A percentile compares a stretch with the other conserved stretches of the same genome.
phyloP scores from a whole-genome alignment of 2,329 filamentous ascomycete species.

The Emmonsia crescens region DNA sequence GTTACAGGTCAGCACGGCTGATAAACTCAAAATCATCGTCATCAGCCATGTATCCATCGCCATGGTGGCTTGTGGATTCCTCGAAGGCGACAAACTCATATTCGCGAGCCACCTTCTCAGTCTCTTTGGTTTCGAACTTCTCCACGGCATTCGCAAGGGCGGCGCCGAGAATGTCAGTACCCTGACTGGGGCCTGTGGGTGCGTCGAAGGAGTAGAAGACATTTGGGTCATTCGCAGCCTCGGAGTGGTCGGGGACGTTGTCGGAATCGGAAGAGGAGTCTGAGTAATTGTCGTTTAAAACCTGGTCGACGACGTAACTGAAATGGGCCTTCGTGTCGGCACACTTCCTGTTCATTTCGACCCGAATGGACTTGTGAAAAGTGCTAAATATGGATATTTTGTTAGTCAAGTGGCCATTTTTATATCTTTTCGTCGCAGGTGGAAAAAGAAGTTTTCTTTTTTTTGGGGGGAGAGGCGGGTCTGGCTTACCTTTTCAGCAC shows the following conservation, averaged over 20 bases:
- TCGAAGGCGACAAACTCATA: slow-evolving; percentile 44
- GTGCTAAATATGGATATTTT: slow-evolving; percentile 8
- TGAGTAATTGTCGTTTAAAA: slow-evolving; percentile 18
- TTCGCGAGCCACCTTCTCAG: slow-evolving; percentile 51
- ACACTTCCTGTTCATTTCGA: slow-evolving; percentile 13
- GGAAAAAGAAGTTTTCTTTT: neutral
- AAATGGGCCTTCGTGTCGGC: slow-evolving; percentile 18
- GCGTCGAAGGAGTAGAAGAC: slow-evolving; percentile 46
- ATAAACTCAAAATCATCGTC: slow-evolving; percentile 36
- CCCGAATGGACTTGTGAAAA: neutral
- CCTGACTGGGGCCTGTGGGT: slow-evolving; percentile 38
- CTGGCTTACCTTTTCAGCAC: neutral
- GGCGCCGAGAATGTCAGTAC: slow-evolving; percentile 47
- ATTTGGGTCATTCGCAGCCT: slow-evolving; percentile 38
- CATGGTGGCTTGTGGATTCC: slow-evolving; percentile 26
- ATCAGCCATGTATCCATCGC: slow-evolving; percentile 22
- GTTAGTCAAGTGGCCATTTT: neutral
- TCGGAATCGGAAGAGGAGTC: slow-evolving; percentile 24
- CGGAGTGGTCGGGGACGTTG: slow-evolving; percentile 27
- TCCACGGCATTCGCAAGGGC: slow-evolving; percentile 49
- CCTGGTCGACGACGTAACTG: slow-evolving; percentile 25
- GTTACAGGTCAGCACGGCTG: slow-evolving; percentile 22
- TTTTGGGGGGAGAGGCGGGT: neutral
- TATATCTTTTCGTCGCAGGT: neutral
- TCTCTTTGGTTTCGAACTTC: slow-evolving; percentile 49